Conservation (phyloP, 2,329 filamentous ascomycete species). For the Mycosphaerella sp. region DNA sequence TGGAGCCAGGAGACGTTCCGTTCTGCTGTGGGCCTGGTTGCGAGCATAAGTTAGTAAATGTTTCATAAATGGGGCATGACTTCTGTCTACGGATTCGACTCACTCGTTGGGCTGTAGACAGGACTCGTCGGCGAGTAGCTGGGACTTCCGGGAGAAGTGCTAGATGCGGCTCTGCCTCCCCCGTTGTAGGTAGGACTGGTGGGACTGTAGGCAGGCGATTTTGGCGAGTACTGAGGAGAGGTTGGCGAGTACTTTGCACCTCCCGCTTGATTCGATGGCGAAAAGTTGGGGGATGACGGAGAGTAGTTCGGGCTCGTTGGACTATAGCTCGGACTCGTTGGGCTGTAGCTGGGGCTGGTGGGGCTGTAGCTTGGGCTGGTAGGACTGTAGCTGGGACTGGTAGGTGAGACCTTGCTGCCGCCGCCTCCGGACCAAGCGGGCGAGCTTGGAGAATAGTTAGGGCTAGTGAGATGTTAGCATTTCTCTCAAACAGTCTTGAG, state of each 20-base stretch:
- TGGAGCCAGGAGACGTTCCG: neutral
- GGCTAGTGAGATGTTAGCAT: conserved; percentile 9
- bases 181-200: conserved; percentile 35
- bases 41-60: neutral
- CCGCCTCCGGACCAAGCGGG: conserved; percentile 34
- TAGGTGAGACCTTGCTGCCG: conserved; percentile 36
- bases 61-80: neutral
- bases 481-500: no score
- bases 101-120: conserved; percentile 37
- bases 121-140: conserved; percentile 43
- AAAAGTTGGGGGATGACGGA: conserved; percentile 31
- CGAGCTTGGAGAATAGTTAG: conserved; percentile 48
- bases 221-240: conserved; percentile 67
- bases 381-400: conserved; percentile 34
- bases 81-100: neutral
- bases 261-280: conserved; percentile 29
- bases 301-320: conserved; percentile 9
- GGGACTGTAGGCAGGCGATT: conserved; percentile 41
- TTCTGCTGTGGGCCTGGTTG: neutral
- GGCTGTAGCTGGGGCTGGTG: conserved; percentile 41
- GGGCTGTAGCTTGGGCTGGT: conserved; percentile 34
- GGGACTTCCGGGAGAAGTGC: conserved; percentile 49
- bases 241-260: conserved; percentile 40
- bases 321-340: conserved; percentile 18
- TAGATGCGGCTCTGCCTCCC: conserved; percentile 2